Evolutionary conservation across 1,284 basidiomycete genomes (phyloP).

Genomic region (Trametes pubescens): DNA sequence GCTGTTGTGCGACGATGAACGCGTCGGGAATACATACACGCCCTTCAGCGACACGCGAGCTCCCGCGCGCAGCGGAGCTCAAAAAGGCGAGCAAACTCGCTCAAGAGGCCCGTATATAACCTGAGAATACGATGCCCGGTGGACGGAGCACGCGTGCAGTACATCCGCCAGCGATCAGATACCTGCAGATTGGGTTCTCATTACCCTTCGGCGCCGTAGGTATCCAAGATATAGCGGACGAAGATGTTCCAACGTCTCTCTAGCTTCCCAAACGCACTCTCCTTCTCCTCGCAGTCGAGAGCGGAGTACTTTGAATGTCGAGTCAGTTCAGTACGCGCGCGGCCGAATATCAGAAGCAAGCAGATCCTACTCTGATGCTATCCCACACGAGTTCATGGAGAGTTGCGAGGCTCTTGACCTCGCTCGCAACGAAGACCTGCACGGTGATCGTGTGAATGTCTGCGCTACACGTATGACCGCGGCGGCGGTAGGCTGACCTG

Average conservation of each 20-base stretch:
- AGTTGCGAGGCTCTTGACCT: constrained; percentile 67
- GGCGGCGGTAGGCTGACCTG: constrained; percentile 48
- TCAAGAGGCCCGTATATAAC: too few relatives aligned
- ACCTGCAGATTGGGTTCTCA: too few relatives aligned
- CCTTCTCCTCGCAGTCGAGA: constrained; percentile 57
- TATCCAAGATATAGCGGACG: constrained; percentile 43
- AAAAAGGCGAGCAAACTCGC: too few relatives aligned
- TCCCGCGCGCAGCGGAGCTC: too few relatives aligned
- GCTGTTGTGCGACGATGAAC: too few relatives aligned
- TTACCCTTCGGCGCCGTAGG: constrained; percentile 7
- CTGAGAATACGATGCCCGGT: too few relatives aligned
- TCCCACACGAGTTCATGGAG: constrained; percentile 69
- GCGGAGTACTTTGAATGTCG: constrained; percentile 56
- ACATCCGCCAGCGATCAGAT: too few relatives aligned
- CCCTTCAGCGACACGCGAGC: too few relatives aligned
- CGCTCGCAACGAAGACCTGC: constrained; percentile 70
- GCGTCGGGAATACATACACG: too few relatives aligned
- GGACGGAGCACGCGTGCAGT: too few relatives aligned
- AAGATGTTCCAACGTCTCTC: constrained; percentile 63
- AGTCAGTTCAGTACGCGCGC: not conserved
- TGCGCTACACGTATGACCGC: not conserved
- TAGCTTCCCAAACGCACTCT: constrained; percentile 53
- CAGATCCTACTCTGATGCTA: constrained; percentile 59
- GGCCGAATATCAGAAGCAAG: not conserved
- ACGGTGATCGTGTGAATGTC: not conserved